Evolutionary conservation across 1,284 basidiomycete genomes (phyloP).

Genomic region (Papiliotrema laurentii): DNA sequence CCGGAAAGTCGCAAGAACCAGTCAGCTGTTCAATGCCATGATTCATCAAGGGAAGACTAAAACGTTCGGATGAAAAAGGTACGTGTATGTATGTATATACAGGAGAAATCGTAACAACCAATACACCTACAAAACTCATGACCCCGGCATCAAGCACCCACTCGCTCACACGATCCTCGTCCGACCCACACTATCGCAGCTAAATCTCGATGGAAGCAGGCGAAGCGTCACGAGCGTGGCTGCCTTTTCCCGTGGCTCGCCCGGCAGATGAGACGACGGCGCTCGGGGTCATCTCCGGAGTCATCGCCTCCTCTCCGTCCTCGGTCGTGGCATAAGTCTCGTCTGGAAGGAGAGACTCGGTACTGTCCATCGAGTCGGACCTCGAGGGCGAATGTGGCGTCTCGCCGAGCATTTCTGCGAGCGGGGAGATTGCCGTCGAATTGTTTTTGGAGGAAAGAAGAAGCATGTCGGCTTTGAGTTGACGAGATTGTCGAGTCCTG

Average conservation of each 20-base stretch:
- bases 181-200: too few species aligned
- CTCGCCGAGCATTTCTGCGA: slow-evolving; percentile 4
- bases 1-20: too few species aligned
- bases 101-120: too few species aligned
- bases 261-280: background rate
- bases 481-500: slow-evolving; percentile 5
- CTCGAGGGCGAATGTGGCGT: background rate
- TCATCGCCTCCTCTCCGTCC: slow-evolving; percentile 21
- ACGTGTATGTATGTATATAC: too few species aligned
- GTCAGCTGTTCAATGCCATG: too few species aligned
- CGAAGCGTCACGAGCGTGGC: background rate
- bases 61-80: too few species aligned
- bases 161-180: too few species aligned
- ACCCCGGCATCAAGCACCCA: too few species aligned
- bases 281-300: slow-evolving; percentile 18
- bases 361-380: slow-evolving; percentile 1
- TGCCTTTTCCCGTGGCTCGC: background rate
- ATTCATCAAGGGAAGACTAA: too few species aligned
- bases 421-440: slow-evolving; percentile 5
- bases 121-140: too few species aligned
- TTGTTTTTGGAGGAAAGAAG: slow-evolving; percentile 9
- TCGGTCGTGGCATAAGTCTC: slow-evolving; percentile 13
- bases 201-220: background rate
- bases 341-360: slow-evolving; percentile 12
- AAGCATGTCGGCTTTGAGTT: slow-evolving; percentile 27